phyloP scores from a whole-genome alignment of 2,329 filamentous ascomycete genomes.

The Graphilbum ipis-grandicollis region DNA sequence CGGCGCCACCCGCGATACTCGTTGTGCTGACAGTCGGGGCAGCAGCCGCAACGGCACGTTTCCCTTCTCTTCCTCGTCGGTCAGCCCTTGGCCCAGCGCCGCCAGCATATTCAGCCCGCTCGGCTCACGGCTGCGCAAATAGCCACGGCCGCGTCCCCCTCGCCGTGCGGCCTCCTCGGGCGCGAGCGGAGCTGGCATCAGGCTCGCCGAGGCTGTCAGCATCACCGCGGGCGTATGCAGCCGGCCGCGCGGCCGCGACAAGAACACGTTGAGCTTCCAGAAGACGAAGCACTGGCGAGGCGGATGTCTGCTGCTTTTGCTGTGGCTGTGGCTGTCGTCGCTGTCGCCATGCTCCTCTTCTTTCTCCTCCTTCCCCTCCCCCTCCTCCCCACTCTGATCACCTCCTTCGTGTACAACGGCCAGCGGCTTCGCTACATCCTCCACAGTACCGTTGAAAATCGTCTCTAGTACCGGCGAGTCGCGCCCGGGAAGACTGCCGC shows the following conservation, averaged over 20 bases:
- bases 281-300: constrained; percentile 30
- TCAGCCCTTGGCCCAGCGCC: constrained; percentile 50
- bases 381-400: constrained; percentile 10
- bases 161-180: constrained; percentile 7
- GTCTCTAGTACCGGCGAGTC: constrained; percentile 36
- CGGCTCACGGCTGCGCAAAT: constrained; percentile 51
- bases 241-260: constrained; percentile 42
- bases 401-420: constrained; percentile 29
- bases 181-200: constrained; percentile 32
- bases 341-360: not conserved
- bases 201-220: constrained; percentile 42
- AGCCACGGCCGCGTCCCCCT: constrained; percentile 25
- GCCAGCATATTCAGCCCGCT: constrained; percentile 63
- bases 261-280: constrained; percentile 43
- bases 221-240: constrained; percentile 49
- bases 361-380: constrained; percentile 9
- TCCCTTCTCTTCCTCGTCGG: too few species aligned
- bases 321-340: constrained; percentile 9
- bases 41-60: too few species aligned
- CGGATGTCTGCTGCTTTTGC: constrained; percentile 8
- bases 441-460: constrained; percentile 38
- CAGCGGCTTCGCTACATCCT: constrained; percentile 30
- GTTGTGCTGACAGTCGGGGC: constrained; percentile 53
- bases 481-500: too few species aligned
- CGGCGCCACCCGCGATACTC: constrained; percentile 59